A percentile compares a stretch with the other conserved stretches of the same genome.
phyloP scores from a whole-genome alignment of 257 asterid species.

The Solanum gandarillasii region DNA sequence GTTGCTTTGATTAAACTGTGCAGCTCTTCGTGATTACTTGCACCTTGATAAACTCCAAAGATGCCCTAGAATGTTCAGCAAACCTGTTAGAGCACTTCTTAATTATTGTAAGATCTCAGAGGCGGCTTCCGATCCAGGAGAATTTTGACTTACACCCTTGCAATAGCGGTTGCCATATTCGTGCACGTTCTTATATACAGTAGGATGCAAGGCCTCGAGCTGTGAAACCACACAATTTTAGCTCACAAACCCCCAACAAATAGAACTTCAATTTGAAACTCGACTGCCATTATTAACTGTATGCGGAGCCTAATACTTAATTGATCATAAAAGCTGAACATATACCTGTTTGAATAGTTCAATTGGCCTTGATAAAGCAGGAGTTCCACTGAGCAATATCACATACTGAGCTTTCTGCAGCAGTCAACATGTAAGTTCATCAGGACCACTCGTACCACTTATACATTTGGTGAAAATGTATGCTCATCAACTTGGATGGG shows the following conservation, averaged over 20 bases:
- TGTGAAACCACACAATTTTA: conserved; percentile 18
- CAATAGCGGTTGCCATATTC: conserved; percentile 93
- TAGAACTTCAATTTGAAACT: background rate
- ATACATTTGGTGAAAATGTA: background rate
- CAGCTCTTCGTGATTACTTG: conserved; percentile 95
- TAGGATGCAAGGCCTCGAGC: conserved; percentile 90
- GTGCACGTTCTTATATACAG: conserved; percentile 68
- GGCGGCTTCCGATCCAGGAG: background rate
- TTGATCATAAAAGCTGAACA: conserved; percentile 2
- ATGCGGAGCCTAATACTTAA: conserved; percentile 1
- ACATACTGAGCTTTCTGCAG: conserved; percentile 69
- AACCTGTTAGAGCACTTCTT: background rate
- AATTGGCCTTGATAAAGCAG: conserved; percentile 91
- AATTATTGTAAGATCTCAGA: background rate
- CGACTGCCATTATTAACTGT: background rate
- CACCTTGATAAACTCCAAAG: conserved; percentile 93
- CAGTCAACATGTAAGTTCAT: conserved; percentile 4
- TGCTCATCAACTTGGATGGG: background rate
- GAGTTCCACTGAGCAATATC: conserved; percentile 93
- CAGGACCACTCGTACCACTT: background rate
- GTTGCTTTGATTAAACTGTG: conserved; percentile 93
- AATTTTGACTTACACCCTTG: conserved; percentile 78
- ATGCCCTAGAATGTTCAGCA: conserved; percentile 39
- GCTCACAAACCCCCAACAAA: background rate
- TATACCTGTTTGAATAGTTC: conserved; percentile 85